A percentile compares a stretch with the other conserved stretches of the same genome.
Conservation (phyloP, 106 monocot genomes). For the Allium fistulosum region DNA sequence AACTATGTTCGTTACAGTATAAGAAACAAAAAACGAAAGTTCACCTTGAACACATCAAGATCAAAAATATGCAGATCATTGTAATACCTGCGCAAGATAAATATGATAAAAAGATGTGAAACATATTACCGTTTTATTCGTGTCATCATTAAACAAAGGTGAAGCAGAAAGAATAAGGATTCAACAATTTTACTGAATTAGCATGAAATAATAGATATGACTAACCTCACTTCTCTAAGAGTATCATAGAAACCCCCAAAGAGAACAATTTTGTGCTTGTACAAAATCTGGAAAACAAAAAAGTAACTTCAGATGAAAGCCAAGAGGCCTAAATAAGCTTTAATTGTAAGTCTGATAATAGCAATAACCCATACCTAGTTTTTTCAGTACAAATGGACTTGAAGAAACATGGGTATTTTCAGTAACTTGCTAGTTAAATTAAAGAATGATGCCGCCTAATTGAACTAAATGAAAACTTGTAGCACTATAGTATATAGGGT, state of each 20-base stretch:
- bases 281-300: constrained; percentile 58
- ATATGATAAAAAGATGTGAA: neutral
- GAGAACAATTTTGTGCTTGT: constrained; percentile 93
- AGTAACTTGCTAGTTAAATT: too few relatives aligned
- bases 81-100: constrained; percentile 59
- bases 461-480: too few relatives aligned
- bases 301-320: constrained; percentile 5
- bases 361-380: too few relatives aligned
- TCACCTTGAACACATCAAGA: constrained; percentile 89
- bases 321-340: too few relatives aligned
- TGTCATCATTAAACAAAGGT: too few relatives aligned
- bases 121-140: neutral
- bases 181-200: neutral
- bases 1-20: neutral
- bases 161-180: neutral
- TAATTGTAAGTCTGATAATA: too few relatives aligned
- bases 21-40: neutral
- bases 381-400: too few relatives aligned
- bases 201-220: neutral
- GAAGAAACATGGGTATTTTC: too few relatives aligned
- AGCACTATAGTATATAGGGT: too few relatives aligned
- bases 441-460: too few relatives aligned
- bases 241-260: constrained; percentile 99
- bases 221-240: constrained; percentile 95
- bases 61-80: constrained; percentile 95